phyloP scores from a whole-genome alignment of 140 eudicot species.

The Anethum foeniculum region DNA sequence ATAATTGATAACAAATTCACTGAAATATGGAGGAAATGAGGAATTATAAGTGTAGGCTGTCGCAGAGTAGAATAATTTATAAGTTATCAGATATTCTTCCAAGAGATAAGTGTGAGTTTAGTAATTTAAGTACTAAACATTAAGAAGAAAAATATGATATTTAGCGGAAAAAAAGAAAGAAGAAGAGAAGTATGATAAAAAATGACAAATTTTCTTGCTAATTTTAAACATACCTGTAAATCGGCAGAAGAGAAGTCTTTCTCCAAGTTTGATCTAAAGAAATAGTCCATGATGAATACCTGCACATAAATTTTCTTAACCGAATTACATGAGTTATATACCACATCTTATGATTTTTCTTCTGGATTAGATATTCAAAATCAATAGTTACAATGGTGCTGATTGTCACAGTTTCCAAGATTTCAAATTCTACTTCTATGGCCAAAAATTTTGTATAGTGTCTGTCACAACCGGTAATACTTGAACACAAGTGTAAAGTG shows the following conservation, averaged over 20 bases:
- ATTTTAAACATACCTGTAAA: conserved; percentile 44
- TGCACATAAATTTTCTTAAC: conserved; percentile 25
- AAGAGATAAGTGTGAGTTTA: not conserved
- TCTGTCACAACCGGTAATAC: not conserved
- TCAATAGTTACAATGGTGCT: not conserved
- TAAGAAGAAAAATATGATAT: not conserved
- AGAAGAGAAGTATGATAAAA: not conserved
- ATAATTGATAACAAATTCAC: not conserved
- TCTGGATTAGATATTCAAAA: not conserved
- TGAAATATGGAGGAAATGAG: not conserved
- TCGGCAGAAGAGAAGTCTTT: conserved; percentile 54
- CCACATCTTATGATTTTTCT: not conserved
- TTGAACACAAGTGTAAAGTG: not conserved
- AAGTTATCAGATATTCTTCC: not conserved
- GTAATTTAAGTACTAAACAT: not conserved
- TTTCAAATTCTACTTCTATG: not conserved
- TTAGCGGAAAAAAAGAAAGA: not conserved
- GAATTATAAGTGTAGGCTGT: not conserved
- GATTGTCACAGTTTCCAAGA: not conserved
- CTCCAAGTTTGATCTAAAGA: conserved; percentile 60
- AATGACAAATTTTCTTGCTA: not conserved
- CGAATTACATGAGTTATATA: not conserved
- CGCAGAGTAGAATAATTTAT: not conserved
- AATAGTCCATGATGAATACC: conserved; percentile 88
- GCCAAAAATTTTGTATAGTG: not conserved